Evolutionary conservation across 768 basidiomycete genomes (phyloP), one percentile per base, ranked within the genome.

Genomic region (Myochromella boudieri): DNA sequence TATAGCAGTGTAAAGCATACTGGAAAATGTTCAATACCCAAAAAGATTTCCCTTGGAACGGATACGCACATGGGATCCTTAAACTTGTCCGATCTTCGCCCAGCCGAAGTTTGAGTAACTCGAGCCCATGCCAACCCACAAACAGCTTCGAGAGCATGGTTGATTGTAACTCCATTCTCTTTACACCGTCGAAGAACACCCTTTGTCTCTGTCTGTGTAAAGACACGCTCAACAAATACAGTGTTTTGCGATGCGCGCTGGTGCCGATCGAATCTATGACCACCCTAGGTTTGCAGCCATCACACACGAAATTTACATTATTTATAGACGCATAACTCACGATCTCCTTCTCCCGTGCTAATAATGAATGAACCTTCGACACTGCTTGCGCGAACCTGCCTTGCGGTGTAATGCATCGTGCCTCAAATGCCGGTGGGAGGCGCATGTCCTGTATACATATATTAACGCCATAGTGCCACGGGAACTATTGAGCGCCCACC

Each of bases 1-100:
- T 26, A 84, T 65, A 11, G 85, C 84, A 4, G 83, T 82, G 63
- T 87, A 87, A 63, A 86, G 74, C 77, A 86, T 77, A 53, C 75
- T 77, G 42, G 18, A 31, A 31, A 37, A 36, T 39, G 37, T 12
- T 34, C n/a, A 34, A 17, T 14, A 34, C 14, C 18, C 6, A n/a
- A 12, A 22, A 21, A 9, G 25, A 26, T 22, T 27, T 10, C 4
- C 1, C 6, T 39, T 18, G 2, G 20, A 22, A 11, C 6, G 17
- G n/a, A 9, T 40, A 27, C 48, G 28, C 51, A 57, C 59, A 60
- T 49, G 18, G 58, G 59, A 20, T 54, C 44, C 54, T 64, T 53
- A 41, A 64, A 62, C 54, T 47, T 48, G 15, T 12, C 32, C 3
- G 8, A 22, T 20, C 28, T 28, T 6, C 18, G 11, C 2, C 21